These are phyloP conservation scores for Suillus lakei DNA, from an alignment of 768 basidiomycete genomes.

Conservation along the genomic window DNA sequence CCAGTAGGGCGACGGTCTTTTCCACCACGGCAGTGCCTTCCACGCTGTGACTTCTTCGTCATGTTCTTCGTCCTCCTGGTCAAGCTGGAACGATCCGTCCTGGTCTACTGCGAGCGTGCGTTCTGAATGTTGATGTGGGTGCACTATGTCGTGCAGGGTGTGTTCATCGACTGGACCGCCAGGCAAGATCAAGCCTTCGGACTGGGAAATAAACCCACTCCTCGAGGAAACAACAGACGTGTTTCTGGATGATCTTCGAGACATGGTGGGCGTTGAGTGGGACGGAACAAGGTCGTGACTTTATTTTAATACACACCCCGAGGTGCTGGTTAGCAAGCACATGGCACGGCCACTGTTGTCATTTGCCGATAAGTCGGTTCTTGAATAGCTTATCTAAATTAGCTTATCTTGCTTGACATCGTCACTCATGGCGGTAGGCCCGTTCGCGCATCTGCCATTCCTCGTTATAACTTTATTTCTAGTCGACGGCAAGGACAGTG, in stretches of 20 bases:
- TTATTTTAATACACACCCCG: not conserved
- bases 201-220: conserved; percentile 26
- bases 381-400: not conserved
- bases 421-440: conserved; percentile 3
- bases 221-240: conserved; percentile 24
- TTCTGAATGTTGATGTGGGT: conserved; percentile 42
- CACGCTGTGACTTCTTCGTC: conserved; percentile 30
- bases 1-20: conserved; percentile 75
- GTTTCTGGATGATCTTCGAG: conserved; percentile 21
- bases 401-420: conserved; percentile 4
- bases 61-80: conserved; percentile 34
- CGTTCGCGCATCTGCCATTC: not conserved
- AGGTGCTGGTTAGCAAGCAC: not conserved
- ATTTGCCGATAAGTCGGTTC: too few relatives aligned
- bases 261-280: conserved; percentile 20
- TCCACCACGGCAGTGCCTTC: conserved; percentile 69
- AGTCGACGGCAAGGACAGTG: conserved; percentile 53
- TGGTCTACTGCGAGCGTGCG: conserved; percentile 37
- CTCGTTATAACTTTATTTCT: conserved; percentile 4
- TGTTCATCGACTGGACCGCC: conserved; percentile 53
- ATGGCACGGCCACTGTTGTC: too few relatives aligned
- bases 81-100: conserved; percentile 14
- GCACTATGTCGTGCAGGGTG: conserved; percentile 49
- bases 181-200: conserved; percentile 45
- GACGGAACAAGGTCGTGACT: not conserved